These are phyloP conservation scores for cucumber (Cucumis sativus) DNA, from an alignment of 306 rosid species.

Conservation along the genomic window DNA sequence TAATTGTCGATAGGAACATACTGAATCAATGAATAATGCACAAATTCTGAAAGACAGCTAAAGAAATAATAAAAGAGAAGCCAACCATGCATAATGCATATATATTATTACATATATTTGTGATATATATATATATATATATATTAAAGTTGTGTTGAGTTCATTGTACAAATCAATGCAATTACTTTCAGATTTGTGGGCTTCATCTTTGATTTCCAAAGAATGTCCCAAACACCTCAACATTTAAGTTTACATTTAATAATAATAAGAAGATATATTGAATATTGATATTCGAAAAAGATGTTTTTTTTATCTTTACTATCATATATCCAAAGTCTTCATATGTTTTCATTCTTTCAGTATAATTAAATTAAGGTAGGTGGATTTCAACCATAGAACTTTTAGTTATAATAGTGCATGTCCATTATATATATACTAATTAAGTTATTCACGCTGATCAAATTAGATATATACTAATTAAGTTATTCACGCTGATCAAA, in stretches of 20 bases:
- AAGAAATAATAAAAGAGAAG: neutral
- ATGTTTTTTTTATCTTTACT: neutral
- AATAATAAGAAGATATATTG: neutral
- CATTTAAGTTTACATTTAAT: neutral
- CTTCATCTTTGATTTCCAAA: neutral
- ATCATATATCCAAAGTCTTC: neutral
- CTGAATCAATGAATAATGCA: no score
- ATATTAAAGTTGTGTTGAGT: neutral
- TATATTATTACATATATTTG: neutral
- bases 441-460: no score
- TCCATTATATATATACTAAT: no score
- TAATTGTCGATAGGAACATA: no score
- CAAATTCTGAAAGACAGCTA: neutral
- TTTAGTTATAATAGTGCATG: no score
- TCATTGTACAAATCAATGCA: neutral
- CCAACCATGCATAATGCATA: neutral
- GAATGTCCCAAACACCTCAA: conserved; percentile 4
- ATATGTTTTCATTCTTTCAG: neutral
- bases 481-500: no score
- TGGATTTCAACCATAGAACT: no score
- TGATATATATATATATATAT: neutral
- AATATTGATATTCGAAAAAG: neutral
- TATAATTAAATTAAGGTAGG: no score
- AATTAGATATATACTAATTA: no score
- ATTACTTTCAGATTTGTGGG: neutral